A percentile compares a stretch with the other conserved stretches of the same genome.
Conservation (phyloP, 768 basidiomycete genomes). For the Psilocybe tampanensis region DNA sequence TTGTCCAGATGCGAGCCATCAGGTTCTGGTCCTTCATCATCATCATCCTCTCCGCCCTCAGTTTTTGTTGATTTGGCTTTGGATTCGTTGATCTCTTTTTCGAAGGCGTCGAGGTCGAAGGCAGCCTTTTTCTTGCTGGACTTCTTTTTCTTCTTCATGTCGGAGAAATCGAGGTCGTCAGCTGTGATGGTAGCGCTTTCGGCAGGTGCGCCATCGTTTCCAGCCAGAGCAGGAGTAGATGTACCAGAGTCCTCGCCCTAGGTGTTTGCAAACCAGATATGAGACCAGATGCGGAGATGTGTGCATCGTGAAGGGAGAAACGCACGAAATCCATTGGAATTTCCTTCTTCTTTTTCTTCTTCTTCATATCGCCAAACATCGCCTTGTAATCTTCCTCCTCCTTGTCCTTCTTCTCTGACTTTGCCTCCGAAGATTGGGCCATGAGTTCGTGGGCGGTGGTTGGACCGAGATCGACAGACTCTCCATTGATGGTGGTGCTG, state of each 20-base stretch:
- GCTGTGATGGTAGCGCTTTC: slow-evolving; percentile 48
- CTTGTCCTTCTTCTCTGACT: slow-evolving; percentile 45
- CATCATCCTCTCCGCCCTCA: slow-evolving; percentile 56
- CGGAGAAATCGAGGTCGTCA: slow-evolving; percentile 92
- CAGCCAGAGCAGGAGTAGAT: slow-evolving; percentile 49
- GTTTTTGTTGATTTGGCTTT: slow-evolving; percentile 52
- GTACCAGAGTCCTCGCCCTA: slow-evolving; percentile 71
- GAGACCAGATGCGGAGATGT: neutral
- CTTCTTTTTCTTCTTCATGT: slow-evolving; percentile 97
- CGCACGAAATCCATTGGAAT: slow-evolving; percentile 81
- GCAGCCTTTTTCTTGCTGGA: slow-evolving; percentile 84
- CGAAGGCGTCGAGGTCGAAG: slow-evolving; percentile 90
- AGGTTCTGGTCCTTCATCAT: slow-evolving; percentile 51
- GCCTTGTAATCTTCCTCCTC: slow-evolving; percentile 79
- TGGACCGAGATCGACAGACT: slow-evolving; percentile 76
- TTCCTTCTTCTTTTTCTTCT: slow-evolving; percentile 94
- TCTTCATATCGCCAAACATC: slow-evolving; percentile 89
- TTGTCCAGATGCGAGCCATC: slow-evolving; percentile 68
- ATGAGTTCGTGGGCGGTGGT: slow-evolving; percentile 77
- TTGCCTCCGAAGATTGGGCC: slow-evolving; percentile 41
- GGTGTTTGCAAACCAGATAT: slow-evolving; percentile 2
- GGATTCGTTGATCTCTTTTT: slow-evolving; percentile 83
- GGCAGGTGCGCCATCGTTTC: slow-evolving; percentile 36
- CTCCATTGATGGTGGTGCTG: slow-evolving; percentile 66
- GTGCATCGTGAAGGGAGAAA: slow-evolving; percentile 16